Conservation (phyloP, 2,329 filamentous ascomycete species). For the Neofusicoccum sp. region DNA sequence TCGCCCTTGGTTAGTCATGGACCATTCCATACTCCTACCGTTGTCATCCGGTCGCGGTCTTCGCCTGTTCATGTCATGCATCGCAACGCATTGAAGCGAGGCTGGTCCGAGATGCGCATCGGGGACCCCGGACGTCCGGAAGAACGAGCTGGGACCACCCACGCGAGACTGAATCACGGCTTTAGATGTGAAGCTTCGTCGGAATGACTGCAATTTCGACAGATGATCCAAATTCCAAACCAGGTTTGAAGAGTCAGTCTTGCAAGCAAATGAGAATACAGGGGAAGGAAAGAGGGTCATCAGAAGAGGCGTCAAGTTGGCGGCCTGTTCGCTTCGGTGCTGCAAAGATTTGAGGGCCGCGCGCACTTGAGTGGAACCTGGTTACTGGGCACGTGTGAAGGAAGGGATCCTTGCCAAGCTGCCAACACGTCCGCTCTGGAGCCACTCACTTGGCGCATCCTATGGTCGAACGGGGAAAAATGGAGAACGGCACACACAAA, state of each 20-base stretch:
- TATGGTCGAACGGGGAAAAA: constrained; percentile 15
- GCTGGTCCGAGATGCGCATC: background rate
- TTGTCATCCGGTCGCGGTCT: background rate
- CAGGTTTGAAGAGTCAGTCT: too few species aligned
- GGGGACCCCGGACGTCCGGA: constrained; percentile 3
- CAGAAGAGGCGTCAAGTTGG: too few species aligned
- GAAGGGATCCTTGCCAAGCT: constrained; percentile 2
- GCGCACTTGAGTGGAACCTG: constrained; percentile 1
- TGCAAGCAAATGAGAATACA: too few species aligned
- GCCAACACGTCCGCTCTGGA: background rate
- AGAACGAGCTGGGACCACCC: background rate
- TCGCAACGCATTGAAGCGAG: background rate
- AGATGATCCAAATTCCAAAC: background rate
- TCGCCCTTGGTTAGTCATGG: background rate
- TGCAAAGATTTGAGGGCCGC: background rate
- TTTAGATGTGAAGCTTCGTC: background rate
- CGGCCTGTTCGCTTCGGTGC: background rate
- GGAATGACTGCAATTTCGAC: background rate
- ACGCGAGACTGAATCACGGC: background rate
- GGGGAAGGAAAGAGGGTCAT: too few species aligned
- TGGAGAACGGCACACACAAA: constrained; percentile 8
- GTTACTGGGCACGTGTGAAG: background rate
- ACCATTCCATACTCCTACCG: background rate
- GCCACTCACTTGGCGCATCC: constrained; percentile 3
- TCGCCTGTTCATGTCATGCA: background rate